Evolutionary conservation across 129 eudicot genomes (phyloP).

Genomic region (Helianthus tuberosus): DNA sequence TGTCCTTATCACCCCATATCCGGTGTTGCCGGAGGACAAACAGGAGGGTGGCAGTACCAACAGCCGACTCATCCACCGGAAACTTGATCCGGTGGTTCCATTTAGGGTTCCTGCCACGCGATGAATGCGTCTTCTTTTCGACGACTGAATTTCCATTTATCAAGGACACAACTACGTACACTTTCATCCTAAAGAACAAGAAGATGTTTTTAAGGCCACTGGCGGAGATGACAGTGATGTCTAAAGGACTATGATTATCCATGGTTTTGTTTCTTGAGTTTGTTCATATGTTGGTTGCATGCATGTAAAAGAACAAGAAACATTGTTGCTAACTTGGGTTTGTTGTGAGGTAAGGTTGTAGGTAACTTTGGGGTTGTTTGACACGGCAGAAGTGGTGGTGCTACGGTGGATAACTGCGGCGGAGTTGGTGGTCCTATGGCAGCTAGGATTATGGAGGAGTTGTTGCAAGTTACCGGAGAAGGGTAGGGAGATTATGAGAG

Average conservation of each 20-base stretch:
- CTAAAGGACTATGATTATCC: conserved; percentile 46
- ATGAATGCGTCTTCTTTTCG: conserved; percentile 41
- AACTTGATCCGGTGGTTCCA: conserved; percentile 51
- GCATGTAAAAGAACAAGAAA: conserved; percentile 35
- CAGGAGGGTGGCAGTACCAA: conserved; percentile 34
- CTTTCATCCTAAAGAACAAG: conserved; percentile 40
- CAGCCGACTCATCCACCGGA: conserved; percentile 45
- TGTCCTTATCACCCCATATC: conserved; percentile 33
- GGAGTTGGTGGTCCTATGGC: conserved; percentile 17
- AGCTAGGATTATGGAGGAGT: conserved; percentile 20
- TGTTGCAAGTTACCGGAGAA: conserved; percentile 3
- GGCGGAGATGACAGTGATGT: conserved; percentile 52
- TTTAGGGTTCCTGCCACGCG: conserved; percentile 34
- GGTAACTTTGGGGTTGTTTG: background rate
- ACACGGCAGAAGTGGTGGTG: background rate
- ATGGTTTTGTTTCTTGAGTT: conserved; percentile 30
- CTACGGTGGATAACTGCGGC: conserved; percentile 20
- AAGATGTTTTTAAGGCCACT: conserved; percentile 34
- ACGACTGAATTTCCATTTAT: conserved; percentile 35
- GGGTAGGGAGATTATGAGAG: background rate
- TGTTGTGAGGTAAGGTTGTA: background rate
- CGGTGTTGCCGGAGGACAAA: conserved; percentile 41
- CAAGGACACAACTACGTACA: conserved; percentile 42
- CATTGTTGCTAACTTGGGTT: conserved; percentile 14
- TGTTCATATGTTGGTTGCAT: conserved; percentile 37